These are phyloP conservation scores for Aspergillus tamarii DNA, from an alignment of 2,329 filamentous ascomycete genomes.

Conservation along the genomic window DNA sequence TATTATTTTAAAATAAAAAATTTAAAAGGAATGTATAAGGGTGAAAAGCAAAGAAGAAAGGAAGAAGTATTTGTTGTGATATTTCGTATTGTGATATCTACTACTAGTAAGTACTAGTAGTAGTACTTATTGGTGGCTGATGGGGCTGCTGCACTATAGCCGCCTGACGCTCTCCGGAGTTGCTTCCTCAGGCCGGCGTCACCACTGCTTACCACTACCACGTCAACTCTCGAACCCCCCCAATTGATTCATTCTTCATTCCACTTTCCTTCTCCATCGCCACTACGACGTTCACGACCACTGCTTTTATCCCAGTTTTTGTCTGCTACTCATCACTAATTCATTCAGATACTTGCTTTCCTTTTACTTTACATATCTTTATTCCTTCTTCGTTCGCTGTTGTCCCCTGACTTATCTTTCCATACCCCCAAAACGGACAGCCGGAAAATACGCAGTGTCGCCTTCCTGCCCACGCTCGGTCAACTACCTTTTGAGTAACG, in stretches of 20 bases:
- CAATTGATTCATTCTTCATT: slow-evolving; percentile 13
- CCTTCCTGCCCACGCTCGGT: slow-evolving; percentile 27
- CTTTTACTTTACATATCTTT: slow-evolving; percentile 2
- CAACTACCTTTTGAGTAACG: slow-evolving; percentile 28
- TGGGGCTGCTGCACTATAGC: slow-evolving; percentile 38
- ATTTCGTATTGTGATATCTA: background rate
- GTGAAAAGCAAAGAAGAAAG: background rate
- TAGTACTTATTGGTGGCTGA: background rate
- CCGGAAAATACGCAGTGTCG: slow-evolving; percentile 13
- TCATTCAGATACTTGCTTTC: slow-evolving; percentile 1
- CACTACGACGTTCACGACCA: slow-evolving; percentile 8
- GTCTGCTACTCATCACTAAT: background rate
- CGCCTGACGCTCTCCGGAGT: slow-evolving; percentile 40
- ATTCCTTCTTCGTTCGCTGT: background rate
- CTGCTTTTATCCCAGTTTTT: slow-evolving; percentile 11
- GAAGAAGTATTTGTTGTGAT: background rate
- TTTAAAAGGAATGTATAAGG: background rate
- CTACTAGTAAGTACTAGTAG: background rate
- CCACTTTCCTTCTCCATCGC: slow-evolving; percentile 11
- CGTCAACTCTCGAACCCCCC: slow-evolving; percentile 21
- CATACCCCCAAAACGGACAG: slow-evolving; percentile 18
- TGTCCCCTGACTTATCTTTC: slow-evolving; percentile 10
- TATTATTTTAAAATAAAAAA: no score
- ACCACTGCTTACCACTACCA: slow-evolving; percentile 35
- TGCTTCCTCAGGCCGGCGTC: slow-evolving; percentile 28